These are phyloP conservation scores for Penicillium sp. DNA, from an alignment of 2,329 filamentous ascomycete species.

Conservation along the genomic window DNA sequence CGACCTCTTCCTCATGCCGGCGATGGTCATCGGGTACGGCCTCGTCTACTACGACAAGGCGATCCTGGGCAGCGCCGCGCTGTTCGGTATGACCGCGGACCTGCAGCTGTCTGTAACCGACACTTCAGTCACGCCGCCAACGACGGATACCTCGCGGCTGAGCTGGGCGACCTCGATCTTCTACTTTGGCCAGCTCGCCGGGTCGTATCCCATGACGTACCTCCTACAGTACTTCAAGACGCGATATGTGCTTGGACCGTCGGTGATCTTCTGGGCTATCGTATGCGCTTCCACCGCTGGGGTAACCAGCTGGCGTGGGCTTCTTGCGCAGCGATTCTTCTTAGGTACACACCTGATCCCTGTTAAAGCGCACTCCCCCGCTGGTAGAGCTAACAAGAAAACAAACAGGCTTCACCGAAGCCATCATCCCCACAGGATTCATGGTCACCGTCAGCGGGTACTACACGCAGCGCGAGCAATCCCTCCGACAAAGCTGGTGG, in stretches of 20 bases:
- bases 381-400: too few species aligned
- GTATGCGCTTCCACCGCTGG: slow-evolving; percentile 72
- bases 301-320: slow-evolving; percentile 65
- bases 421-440: slow-evolving; percentile 68
- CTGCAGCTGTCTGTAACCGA: slow-evolving; percentile 63
- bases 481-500: slow-evolving; percentile 70
- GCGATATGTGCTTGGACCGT: slow-evolving; percentile 64
- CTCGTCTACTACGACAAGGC: slow-evolving; percentile 76
- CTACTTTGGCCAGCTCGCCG: slow-evolving; percentile 79
- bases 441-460: slow-evolving; percentile 67
- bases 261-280: slow-evolving; percentile 64
- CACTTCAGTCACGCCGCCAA: slow-evolving; percentile 57
- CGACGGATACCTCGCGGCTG: slow-evolving; percentile 68
- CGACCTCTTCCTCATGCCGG: slow-evolving; percentile 21
- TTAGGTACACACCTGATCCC: slow-evolving; percentile 38
- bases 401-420: slow-evolving; percentile 59
- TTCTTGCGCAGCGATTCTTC: slow-evolving; percentile 71
- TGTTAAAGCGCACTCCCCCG: too few species aligned
- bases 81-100: slow-evolving; percentile 78
- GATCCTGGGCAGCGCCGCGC: slow-evolving; percentile 72
- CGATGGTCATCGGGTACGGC: slow-evolving; percentile 60
- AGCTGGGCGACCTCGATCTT: slow-evolving; percentile 80
- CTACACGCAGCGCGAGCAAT: slow-evolving; percentile 70
- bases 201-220: slow-evolving; percentile 75
- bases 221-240: slow-evolving; percentile 70